Base-by-base conservation (phyloP, 768 basidiomycete genomes). In the Suillus paluster region DNA sequence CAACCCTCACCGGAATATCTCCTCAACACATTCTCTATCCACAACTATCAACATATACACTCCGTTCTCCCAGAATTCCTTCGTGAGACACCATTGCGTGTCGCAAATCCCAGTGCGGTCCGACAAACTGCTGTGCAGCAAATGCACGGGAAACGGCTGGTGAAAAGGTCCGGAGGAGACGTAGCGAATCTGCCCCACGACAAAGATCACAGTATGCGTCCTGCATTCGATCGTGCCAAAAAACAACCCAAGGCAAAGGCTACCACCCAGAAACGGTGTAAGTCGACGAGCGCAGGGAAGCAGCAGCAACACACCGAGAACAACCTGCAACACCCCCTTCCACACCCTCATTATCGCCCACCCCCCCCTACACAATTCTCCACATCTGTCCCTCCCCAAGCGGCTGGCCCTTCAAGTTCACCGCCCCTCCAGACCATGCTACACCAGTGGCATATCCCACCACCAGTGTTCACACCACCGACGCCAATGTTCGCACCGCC, bases 21-120 rank as follows among this genome's bases (percentile, higher is more conserved):
- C 27, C 50, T 68, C 27, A 70, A 70, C 59, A 63, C 45, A 4
- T 36, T 61, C 33, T 63, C 65, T 5, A 60, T 70, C 21, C 69
- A 68, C 38, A 70, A 70, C 30, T 66, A 68, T 33, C 41, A 63
- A 19, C 52, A 62, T 21, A 60, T 63, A 12, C 44, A 17, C 33
- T 52, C 63, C 25, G 23, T 53, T 21, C 21, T 63, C 30, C 63
- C 59, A 17, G 42, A 61, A 25, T 42, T 7, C 3, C 58, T 63
- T 27, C n/a, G 17, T 2, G 54, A 63, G 48, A 19, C 34, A 1
- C 57, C 57, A 25, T 41, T 27, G 27, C 17, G 33, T 10, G 39
- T 53, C 2, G 45, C 38, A 38, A 38, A 60, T 54, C 48, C 44
- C 33, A 25, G 44, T 27, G 39, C 44, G 12, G 17, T 59, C 17